Evolutionary conservation across 306 rosid species (phyloP).

Genomic region (Ormosia semicastrata): DNA sequence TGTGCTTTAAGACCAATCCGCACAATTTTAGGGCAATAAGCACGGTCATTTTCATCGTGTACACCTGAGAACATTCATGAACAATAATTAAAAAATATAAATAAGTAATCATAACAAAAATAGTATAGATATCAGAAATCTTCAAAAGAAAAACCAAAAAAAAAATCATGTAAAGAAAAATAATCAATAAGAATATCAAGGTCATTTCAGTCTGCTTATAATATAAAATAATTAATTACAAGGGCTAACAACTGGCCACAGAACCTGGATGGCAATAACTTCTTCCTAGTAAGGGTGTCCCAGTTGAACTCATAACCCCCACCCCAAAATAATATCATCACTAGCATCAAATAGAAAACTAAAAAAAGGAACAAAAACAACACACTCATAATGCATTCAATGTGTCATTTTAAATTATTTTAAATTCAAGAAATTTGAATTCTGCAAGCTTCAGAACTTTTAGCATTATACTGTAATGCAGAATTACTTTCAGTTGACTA

Average conservation of each 20-base stretch:
- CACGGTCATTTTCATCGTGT: constrained; percentile 80
- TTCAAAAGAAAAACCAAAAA: background rate
- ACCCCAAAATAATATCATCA: background rate
- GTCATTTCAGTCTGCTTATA: constrained; percentile 7
- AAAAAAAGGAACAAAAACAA: background rate
- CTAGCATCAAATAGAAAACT: background rate
- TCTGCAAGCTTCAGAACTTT: constrained; percentile 1
- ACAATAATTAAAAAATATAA: constrained; percentile 12
- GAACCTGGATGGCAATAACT: constrained; percentile 1
- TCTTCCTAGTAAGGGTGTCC: background rate
- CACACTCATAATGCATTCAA: background rate
- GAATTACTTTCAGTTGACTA: constrained; percentile 23
- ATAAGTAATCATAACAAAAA: background rate
- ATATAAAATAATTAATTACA: background rate
- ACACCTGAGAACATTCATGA: constrained; percentile 55
- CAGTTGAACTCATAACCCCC: background rate
- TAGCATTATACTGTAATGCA: background rate
- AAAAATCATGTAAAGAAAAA: background rate
- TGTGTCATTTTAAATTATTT: background rate
- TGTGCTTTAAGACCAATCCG: constrained; percentile 89
- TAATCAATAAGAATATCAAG: background rate
- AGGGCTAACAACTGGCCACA: background rate
- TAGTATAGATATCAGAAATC: background rate
- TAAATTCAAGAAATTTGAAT: background rate
- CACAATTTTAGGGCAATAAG: constrained; percentile 82